phyloP scores from a whole-genome alignment of 441 rosid species.

The Dalechampia spathulata region DNA sequence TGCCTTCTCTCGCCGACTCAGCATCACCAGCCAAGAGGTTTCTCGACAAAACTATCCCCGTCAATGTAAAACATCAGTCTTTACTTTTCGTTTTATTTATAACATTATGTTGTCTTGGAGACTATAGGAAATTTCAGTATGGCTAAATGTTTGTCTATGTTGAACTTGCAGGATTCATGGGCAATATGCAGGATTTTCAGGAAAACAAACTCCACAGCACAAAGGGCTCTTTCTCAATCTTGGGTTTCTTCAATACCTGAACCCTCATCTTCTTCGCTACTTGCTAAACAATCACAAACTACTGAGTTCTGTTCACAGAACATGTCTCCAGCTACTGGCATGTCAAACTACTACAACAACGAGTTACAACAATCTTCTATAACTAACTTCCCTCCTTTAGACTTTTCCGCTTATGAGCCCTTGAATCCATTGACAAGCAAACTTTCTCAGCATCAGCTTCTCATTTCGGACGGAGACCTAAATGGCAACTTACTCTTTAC shows the following conservation, averaged over 20 bases:
- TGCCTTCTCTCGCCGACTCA: slow-evolving; percentile 60
- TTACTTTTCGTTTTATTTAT: neutral
- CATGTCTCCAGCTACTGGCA: slow-evolving; percentile 20
- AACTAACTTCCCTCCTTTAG: slow-evolving; percentile 31
- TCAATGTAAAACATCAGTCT: slow-evolving; percentile 39
- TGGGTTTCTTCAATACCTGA: slow-evolving; percentile 56
- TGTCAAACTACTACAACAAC: slow-evolving; percentile 4
- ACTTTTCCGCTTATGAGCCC: slow-evolving; percentile 30
- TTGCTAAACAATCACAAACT: slow-evolving; percentile 20
- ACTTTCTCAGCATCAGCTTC: slow-evolving; percentile 10
- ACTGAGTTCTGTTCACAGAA: slow-evolving; percentile 26
- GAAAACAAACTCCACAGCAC: slow-evolving; percentile 63
- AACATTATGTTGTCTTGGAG: neutral
- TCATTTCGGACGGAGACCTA: slow-evolving; percentile 32
- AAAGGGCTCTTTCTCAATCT: slow-evolving; percentile 61
- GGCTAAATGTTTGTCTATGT: neutral
- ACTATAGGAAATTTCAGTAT: neutral
- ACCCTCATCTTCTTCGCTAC: slow-evolving; percentile 21
- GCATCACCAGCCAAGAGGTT: slow-evolving; percentile 36
- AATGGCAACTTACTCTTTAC: slow-evolving; percentile 29
- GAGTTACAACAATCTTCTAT: slow-evolving; percentile 3
- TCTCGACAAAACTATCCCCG: slow-evolving; percentile 50
- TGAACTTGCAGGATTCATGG: slow-evolving; percentile 69
- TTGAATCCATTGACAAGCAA: slow-evolving; percentile 14
- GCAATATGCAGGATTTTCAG: slow-evolving; percentile 91